Evolutionary conservation across 306 rosid genomes (phyloP).

Genomic region (Crataegus laevigata): DNA sequence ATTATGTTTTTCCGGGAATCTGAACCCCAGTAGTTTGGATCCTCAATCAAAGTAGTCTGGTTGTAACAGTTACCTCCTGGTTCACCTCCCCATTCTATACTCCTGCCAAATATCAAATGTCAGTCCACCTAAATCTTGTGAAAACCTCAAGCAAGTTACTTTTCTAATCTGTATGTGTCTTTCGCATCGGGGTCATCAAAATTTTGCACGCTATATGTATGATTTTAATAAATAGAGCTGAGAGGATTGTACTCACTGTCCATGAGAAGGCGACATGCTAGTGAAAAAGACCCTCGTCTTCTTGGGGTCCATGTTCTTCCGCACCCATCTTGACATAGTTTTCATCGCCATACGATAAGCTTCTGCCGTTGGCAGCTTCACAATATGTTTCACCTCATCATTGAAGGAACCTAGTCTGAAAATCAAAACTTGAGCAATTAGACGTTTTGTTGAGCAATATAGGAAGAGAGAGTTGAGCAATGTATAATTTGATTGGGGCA

Average conservation of each 20-base stretch:
- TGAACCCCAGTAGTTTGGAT: constrained; percentile 70
- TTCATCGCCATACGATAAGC: constrained; percentile 96
- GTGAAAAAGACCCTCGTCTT: constrained; percentile 91
- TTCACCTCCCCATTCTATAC: constrained; percentile 82
- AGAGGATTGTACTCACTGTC: constrained; percentile 35
- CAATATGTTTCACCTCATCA: constrained; percentile 70
- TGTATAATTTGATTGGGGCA: not conserved
- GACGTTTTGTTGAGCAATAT: not conserved
- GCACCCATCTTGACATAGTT: constrained; percentile 88
- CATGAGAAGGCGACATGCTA: constrained; percentile 99
- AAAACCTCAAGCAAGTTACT: not conserved
- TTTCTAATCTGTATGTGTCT: not conserved
- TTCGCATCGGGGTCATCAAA: not conserved
- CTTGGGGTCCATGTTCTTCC: constrained; percentile 71
- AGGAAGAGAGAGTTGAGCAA: not conserved
- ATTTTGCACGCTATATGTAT: not conserved
- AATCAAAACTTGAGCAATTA: not conserved
- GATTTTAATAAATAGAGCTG: not conserved
- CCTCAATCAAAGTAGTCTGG: constrained; percentile 62
- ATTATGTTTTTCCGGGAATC: constrained; percentile 65
- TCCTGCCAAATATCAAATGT: constrained; percentile 38
- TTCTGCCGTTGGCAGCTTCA: constrained; percentile 60
- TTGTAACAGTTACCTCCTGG: constrained; percentile 68
- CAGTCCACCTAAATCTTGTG: not conserved
- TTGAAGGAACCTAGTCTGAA: constrained; percentile 76